Conservation (phyloP, 352 stramenopile genomes). For the Phytophthora lateralis region DNA sequence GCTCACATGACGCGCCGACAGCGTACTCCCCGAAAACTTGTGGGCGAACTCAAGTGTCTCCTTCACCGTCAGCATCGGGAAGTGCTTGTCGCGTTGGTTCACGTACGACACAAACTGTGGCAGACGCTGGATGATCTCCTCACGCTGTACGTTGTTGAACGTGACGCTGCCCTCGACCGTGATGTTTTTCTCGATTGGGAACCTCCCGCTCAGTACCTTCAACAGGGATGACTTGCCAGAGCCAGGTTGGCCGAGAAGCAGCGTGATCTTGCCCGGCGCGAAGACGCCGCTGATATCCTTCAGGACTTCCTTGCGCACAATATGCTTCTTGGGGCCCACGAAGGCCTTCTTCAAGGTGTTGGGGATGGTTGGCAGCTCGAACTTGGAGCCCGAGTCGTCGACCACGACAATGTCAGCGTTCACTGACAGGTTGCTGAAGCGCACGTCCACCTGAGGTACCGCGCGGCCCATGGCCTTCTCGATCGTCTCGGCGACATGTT, state of each 20-base stretch:
- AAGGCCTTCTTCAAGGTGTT: constrained; percentile 32
- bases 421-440: constrained; percentile 25
- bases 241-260: constrained; percentile 18
- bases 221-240: constrained; percentile 19
- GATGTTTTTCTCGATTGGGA: constrained; percentile 32
- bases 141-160: constrained; percentile 15
- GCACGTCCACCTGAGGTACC: constrained; percentile 40
- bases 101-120: constrained; percentile 21
- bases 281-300: constrained; percentile 24
- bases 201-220: constrained; percentile 20
- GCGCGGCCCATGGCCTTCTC: constrained; percentile 24
- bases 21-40: constrained; percentile 5
- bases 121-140: constrained; percentile 14
- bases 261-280: constrained; percentile 21
- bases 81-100: constrained; percentile 23
- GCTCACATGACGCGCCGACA: constrained; percentile 4
- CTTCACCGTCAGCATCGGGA: constrained; percentile 23
- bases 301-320: constrained; percentile 36
- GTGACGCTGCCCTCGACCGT: constrained; percentile 13
- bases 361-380: constrained; percentile 39
- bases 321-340: constrained; percentile 19
- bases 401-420: constrained; percentile 27
- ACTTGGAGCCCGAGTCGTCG: constrained; percentile 13
- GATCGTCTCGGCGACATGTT: constrained; percentile 19
- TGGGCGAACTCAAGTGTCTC: constrained; percentile 18